Evolutionary conservation across 257 asterid species (phyloP), one percentile per base, ranked within the genome.

Genomic region (Solanum paucissectum): DNA sequence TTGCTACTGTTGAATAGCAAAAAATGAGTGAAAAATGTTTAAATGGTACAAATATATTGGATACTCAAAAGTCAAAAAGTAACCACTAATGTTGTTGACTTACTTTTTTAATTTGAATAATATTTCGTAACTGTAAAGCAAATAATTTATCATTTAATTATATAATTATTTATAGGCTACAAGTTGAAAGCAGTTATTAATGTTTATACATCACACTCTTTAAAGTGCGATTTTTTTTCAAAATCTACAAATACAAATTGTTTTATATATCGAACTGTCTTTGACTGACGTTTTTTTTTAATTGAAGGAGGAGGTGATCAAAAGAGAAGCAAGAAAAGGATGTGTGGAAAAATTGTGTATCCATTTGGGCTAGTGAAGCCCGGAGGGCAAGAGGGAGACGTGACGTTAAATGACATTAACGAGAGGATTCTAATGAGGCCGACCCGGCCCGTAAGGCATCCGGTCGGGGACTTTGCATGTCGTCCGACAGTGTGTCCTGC

Each of bases 291-390:
- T 3, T 62, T 9, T n/a, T 18, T 33, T 18, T 18, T 52, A 3
- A 9, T 46, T 49, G 85, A 29, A 93, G 98, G 94, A 25, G 81
- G 38, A 2, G 62, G 69, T 1, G 90, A 83, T 16, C 90, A 91
- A 37, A 90, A 74, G 83, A 90, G 89, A 36, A 90, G 90, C 87
- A 92, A 89, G 92, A 92, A 91, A 84, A 76, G 84, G 55, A 37
- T 87, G 55, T 32, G 88, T 62, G 86, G 66, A 21, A 95, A 92
- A 88, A 93, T 96, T 87, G 98, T 93, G 92, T 95, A 94, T 86
- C 99, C 99, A 21, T 97, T 97, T 88, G 94, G 94, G 12, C 64
- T 97, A 84, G 98, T 97, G 92, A 95, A 95, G 91, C 99, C 98
- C 4, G 98, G 98, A 62, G 98, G 98, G 9, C 86, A 81, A 14